Percentiles rank a stretch among this genome's conserved stretches.
These are phyloP conservation scores for Syzygium aqueum DNA, from an alignment of 345 rosid species.

Conservation along the genomic window DNA sequence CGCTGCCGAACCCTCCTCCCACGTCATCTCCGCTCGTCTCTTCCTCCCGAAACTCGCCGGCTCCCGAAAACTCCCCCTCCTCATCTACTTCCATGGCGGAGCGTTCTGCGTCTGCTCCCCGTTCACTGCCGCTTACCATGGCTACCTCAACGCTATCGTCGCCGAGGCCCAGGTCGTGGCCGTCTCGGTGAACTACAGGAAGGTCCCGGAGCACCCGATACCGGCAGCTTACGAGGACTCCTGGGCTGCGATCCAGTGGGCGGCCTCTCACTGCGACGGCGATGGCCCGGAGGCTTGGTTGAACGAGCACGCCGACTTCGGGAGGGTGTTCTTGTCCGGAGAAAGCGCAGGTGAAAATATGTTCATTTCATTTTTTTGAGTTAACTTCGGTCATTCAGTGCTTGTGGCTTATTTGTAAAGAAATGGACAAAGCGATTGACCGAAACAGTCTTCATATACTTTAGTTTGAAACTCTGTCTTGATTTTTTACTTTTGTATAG, in stretches of 20 bases:
- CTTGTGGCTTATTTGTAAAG: background rate
- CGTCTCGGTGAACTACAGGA: conserved; percentile 58
- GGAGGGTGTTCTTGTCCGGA: conserved; percentile 38
- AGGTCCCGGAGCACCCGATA: conserved; percentile 70
- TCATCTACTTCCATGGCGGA: conserved; percentile 29
- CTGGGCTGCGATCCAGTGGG: conserved; percentile 49
- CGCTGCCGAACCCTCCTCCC: background rate
- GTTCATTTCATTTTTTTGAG: background rate
- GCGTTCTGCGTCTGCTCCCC: background rate
- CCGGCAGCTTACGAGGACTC: conserved; percentile 65
- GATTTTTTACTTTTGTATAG: too few species aligned
- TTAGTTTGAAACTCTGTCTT: background rate
- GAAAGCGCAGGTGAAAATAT: conserved; percentile 51
- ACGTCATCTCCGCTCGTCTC: conserved; percentile 36
- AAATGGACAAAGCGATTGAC: background rate
- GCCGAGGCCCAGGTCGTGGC: conserved; percentile 43
- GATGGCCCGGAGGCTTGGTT: conserved; percentile 34
- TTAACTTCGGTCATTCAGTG: background rate
- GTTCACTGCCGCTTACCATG: background rate
- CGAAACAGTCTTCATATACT: background rate
- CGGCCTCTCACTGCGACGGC: conserved; percentile 12
- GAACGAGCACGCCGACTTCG: conserved; percentile 32
- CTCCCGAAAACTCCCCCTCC: conserved; percentile 48
- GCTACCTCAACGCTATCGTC: background rate
- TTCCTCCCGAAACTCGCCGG: conserved; percentile 31